These are phyloP conservation scores for Silene coronaria DNA, from an alignment of 179 eudicot genomes.

Conservation along the genomic window DNA sequence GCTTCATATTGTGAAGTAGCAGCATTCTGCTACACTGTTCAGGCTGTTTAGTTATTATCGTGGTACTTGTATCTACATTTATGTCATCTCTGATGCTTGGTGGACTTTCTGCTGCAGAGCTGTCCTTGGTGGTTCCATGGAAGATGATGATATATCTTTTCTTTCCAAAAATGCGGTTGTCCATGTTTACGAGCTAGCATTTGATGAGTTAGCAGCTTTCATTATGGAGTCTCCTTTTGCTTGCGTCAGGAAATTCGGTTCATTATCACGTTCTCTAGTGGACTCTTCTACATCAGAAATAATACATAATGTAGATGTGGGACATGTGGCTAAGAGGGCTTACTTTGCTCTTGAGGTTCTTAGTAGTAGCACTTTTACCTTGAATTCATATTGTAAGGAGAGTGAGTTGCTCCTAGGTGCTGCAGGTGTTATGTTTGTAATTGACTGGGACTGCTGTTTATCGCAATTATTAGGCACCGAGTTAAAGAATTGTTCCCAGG, in stretches of 20 bases:
- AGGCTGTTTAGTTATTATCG: neutral
- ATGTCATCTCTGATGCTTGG: conserved; percentile 7
- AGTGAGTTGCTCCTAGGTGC: conserved; percentile 45
- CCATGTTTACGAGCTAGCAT: conserved; percentile 48
- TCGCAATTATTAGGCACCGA: conserved; percentile 30
- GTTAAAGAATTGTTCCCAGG: conserved; percentile 28
- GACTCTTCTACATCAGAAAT: conserved; percentile 25
- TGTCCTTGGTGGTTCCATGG: conserved; percentile 60
- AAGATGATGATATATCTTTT: conserved; percentile 46
- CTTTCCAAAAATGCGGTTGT: conserved; percentile 43
- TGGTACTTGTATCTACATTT: neutral
- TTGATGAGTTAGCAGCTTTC: conserved; percentile 44
- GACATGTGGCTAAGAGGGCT: conserved; percentile 48
- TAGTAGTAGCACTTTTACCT: conserved; percentile 49
- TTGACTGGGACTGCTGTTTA: conserved; percentile 65
- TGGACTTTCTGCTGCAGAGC: conserved; percentile 45
- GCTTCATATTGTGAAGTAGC: neutral
- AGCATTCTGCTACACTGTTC: neutral
- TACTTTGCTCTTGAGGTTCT: conserved; percentile 66
- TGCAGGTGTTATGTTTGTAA: conserved; percentile 49
- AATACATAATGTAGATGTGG: conserved; percentile 31
- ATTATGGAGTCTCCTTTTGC: conserved; percentile 47
- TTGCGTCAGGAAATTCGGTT: conserved; percentile 48
- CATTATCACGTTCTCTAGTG: conserved; percentile 32
- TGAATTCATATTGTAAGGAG: conserved; percentile 41